A percentile compares a stretch with the other conserved stretches of the same genome.
Conservation (phyloP, 2,329 filamentous ascomycete species). For the Trichophyton simii region DNA sequence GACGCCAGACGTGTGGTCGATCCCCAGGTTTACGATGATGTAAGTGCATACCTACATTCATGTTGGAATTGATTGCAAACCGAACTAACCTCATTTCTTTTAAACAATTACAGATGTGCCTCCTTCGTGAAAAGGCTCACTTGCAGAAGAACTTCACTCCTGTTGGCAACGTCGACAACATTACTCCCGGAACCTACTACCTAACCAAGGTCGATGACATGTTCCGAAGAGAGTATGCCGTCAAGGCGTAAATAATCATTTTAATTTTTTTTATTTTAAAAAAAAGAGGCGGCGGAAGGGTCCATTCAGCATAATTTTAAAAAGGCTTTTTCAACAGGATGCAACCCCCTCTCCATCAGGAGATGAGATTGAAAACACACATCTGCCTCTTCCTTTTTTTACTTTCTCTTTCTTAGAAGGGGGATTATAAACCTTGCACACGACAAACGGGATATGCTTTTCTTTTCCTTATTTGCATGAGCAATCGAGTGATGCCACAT, state of each 20-base stretch:
- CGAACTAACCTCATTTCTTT: not conserved
- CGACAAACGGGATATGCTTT: not conserved
- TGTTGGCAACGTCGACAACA: constrained; percentile 51
- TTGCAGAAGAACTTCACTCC: constrained; percentile 68
- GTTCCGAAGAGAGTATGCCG: constrained; percentile 66
- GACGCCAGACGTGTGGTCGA: constrained; percentile 52
- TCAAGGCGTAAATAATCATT: constrained; percentile 44
- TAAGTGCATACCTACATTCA: constrained; percentile 33
- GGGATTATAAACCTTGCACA: not conserved
- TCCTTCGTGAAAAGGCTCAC: constrained; percentile 70
- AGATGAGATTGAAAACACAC: not conserved
- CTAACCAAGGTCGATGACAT: constrained; percentile 69
- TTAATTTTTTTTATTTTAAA: too few species aligned
- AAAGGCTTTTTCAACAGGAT: not conserved
- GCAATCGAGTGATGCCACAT: not conserved
- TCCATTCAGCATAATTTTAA: not conserved
- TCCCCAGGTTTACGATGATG: constrained; percentile 61
- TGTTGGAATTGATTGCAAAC: not conserved
- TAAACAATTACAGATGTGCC: constrained; percentile 50
- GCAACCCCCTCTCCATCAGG: not conserved
- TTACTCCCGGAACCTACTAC: constrained; percentile 61
- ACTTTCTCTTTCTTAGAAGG: constrained; percentile 1
- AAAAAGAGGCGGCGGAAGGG: too few species aligned
- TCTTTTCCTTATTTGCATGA: not conserved
- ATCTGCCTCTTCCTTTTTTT: not conserved